Conservation (phyloP, 2,329 filamentous ascomycete genomes). For the Plenodomus biglobosus region DNA sequence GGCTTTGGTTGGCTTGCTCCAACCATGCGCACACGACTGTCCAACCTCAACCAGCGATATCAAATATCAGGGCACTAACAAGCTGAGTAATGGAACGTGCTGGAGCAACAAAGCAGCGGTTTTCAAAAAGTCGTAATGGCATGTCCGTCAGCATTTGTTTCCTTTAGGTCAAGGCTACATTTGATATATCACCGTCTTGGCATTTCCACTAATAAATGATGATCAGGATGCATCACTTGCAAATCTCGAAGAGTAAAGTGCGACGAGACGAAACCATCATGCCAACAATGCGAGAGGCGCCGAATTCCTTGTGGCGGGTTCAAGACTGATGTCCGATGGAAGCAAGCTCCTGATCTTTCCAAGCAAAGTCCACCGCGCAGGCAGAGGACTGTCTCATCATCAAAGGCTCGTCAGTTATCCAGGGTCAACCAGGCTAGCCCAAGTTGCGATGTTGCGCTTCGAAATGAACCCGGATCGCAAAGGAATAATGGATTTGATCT, state of each 20-base stretch:
- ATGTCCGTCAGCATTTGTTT: conserved; percentile 14
- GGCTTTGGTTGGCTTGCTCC: background rate
- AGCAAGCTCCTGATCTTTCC: conserved; percentile 14
- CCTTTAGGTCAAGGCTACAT: conserved; percentile 9
- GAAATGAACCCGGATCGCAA: background rate
- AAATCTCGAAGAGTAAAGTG: conserved; percentile 72
- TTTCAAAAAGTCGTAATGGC: conserved; percentile 18
- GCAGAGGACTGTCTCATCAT: conserved; percentile 3
- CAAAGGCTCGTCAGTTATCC: conserved; percentile 1
- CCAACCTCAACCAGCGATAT: background rate
- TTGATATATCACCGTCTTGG: background rate
- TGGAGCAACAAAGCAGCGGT: conserved; percentile 9
- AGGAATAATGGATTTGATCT: background rate
- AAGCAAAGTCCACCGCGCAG: conserved; percentile 34
- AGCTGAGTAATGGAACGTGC: conserved; percentile 3
- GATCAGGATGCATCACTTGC: conserved; percentile 67
- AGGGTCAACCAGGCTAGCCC: background rate
- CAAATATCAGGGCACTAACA: background rate
- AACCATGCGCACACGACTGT: background rate
- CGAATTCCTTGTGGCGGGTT: conserved; percentile 69
- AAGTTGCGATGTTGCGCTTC: background rate
- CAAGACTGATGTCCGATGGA: conserved; percentile 72
- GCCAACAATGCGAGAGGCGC: conserved; percentile 65
- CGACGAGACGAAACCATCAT: conserved; percentile 68
- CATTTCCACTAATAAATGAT: conserved; percentile 7